Base-by-base conservation (phyloP, 129 eudicot species). In the Heracleum sosnowskyi region DNA sequence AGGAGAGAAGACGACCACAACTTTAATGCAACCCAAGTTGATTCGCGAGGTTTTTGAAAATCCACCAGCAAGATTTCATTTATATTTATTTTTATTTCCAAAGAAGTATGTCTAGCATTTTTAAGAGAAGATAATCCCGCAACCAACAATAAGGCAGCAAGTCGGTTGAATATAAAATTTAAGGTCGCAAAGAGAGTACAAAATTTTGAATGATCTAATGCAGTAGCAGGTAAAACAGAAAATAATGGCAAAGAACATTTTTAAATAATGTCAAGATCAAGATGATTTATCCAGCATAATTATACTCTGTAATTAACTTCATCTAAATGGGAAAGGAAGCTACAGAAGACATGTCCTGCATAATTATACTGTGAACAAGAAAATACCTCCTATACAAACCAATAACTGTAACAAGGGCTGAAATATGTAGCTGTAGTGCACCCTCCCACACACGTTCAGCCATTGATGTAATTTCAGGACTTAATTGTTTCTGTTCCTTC, bases 371-470 rank as follows among this genome's bases (percentile, higher is more conserved):
- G 62, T 31, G 24, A 62, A 7, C 12, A 63, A 39, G 72, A 13
- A 26, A 81, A 69, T 74, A 93, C 98, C 98, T 91, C 83, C 78
- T 88, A 82, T 84, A 91, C 9, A 86, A 49, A 44, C 97, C 92
- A 47, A 87, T 76, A 73, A 89, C 89, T 1, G 85, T 62, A 77
- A 91, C 91, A 41, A 79, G 64, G 64, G 98, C 86, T 39, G 92
- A 74, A 13, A 86, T 46, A 77, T 64, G 88, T 68, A 93, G 83
- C 85, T 93, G 92, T 22, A 93, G 83, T 18, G 71, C 79, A 76
- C 98, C 98, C 78, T 89, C 90, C 98, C 98, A 93, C 15, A 89
- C 46, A 76, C 72, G 82, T 28, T 83, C 86, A 24, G 79, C 87
- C n/a, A 76, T 72, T 34, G 83, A 51, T 9, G 73, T 73, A 80